Evolutionary conservation across 2,329 filamentous ascomycete species (phyloP).

Genomic region (Pseudocercospora macadamiae): DNA sequence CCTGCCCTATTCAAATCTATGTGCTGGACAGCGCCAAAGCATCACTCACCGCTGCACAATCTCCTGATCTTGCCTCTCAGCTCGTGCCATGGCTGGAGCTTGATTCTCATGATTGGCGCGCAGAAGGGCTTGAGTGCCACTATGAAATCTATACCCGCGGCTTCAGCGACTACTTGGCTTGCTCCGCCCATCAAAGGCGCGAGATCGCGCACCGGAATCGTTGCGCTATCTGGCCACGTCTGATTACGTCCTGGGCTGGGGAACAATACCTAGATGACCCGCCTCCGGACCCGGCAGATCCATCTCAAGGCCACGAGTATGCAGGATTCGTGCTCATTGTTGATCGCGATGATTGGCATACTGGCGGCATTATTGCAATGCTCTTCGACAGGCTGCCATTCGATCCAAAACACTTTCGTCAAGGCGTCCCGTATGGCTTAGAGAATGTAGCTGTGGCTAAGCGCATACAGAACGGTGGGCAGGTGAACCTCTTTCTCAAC

Average conservation of each 20-base stretch:
- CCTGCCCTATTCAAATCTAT: constrained; percentile 11
- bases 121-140: not conserved
- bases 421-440: not conserved
- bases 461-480: not conserved
- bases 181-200: constrained; percentile 1
- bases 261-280: not conserved
- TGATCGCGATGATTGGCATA: not conserved
- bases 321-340: not conserved
- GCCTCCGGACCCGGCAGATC: not conserved
- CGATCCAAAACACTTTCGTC: not conserved
- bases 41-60: not conserved
- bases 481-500: not conserved
- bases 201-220: constrained; percentile 8
- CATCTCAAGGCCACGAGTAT: not conserved
- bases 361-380: not conserved
- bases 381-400: not conserved
- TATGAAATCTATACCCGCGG: constrained; percentile 3
- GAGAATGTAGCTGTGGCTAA: not conserved
- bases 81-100: constrained; percentile 4
- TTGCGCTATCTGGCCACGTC: constrained; percentile 1
- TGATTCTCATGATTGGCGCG: not conserved
- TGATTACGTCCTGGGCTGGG: not conserved
- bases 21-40: not conserved
- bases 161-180: constrained; percentile 5
- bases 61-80: not conserved